Evolutionary conservation across 768 basidiomycete genomes (phyloP).

Genomic region (Dioszegia hungarica): DNA sequence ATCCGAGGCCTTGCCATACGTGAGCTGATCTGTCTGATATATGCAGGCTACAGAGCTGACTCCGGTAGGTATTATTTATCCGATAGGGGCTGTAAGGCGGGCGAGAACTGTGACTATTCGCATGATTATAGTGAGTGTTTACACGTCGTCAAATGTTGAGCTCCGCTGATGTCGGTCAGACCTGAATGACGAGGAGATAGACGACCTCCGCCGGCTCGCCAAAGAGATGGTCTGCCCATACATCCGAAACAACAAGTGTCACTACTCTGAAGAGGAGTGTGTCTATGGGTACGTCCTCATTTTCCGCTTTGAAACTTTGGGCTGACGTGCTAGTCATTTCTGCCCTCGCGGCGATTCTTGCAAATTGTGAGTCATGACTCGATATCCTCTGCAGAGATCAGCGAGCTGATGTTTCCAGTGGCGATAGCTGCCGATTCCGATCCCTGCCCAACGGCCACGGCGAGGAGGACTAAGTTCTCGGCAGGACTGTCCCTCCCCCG

Average conservation of each 20-base stretch:
- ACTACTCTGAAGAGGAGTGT: constrained; percentile 32
- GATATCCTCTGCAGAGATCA: neutral
- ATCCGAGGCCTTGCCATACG: constrained; percentile 45
- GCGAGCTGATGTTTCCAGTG: constrained; percentile 4
- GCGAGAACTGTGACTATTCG: constrained; percentile 28
- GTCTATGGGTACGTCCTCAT: constrained; percentile 32
- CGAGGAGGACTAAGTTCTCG: constrained; percentile 11
- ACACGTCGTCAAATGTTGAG: neutral
- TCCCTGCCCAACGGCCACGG: constrained; percentile 26
- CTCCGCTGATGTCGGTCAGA: constrained; percentile 7
- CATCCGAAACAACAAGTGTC: constrained; percentile 25
- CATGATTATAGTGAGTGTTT: constrained; percentile 37
- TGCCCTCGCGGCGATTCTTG: constrained; percentile 32
- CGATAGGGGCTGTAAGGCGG: constrained; percentile 32
- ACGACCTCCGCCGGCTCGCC: constrained; percentile 29
- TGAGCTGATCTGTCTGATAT: constrained; percentile 20
- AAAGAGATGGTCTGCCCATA: constrained; percentile 41
- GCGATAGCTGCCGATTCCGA: constrained; percentile 25
- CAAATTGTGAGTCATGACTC: constrained; percentile 23
- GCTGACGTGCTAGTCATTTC: constrained; percentile 19
- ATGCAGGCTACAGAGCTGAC: constrained; percentile 22
- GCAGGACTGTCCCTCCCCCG: too few relatives aligned
- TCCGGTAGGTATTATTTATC: constrained; percentile 6
- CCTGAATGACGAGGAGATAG: constrained; percentile 24
- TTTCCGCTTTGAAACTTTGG: too few relatives aligned